These are phyloP conservation scores for Xylariaceae sp. DNA, from an alignment of 2,329 filamentous ascomycete species.

Conservation along the genomic window DNA sequence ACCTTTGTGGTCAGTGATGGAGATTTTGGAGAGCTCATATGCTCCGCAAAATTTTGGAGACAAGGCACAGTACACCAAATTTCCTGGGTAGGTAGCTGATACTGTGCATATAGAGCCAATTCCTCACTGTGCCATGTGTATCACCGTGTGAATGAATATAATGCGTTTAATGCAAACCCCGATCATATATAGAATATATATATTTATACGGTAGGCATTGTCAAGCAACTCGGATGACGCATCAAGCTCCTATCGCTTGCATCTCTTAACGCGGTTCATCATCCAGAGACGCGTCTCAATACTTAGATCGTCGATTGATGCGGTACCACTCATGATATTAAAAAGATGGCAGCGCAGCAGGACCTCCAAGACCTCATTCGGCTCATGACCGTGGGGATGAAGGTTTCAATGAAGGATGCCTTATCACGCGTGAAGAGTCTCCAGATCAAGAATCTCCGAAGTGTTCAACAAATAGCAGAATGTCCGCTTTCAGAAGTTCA, in stretches of 20 bases:
- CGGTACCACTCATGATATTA: not conserved
- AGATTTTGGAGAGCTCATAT: not conserved
- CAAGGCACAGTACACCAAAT: not conserved
- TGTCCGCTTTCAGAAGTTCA: conserved; percentile 53
- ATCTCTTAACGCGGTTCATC: not conserved
- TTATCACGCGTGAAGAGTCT: conserved; percentile 65
- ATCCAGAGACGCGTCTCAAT: conserved; percentile 8
- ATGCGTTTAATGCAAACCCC: not conserved
- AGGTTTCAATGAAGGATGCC: conserved; percentile 63
- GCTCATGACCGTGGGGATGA: conserved; percentile 62
- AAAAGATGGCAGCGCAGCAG: conserved; percentile 60
- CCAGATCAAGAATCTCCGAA: conserved; percentile 60
- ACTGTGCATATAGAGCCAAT: conserved; percentile 1
- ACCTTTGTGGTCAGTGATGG: not conserved
- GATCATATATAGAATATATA: too few species aligned
- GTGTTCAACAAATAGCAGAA: conserved; percentile 62
- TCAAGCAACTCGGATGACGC: not conserved
- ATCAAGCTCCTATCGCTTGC: too few species aligned
- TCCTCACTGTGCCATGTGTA: not conserved
- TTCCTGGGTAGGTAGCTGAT: not conserved
- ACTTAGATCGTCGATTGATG: not conserved
- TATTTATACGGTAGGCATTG: not conserved
- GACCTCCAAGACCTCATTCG: conserved; percentile 68
- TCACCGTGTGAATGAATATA: not conserved
- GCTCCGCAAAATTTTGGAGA: conserved; percentile 1